These are phyloP conservation scores for Scolecobasidium constrictum DNA, from an alignment of 2,329 filamentous ascomycete genomes.

Conservation along the genomic window DNA sequence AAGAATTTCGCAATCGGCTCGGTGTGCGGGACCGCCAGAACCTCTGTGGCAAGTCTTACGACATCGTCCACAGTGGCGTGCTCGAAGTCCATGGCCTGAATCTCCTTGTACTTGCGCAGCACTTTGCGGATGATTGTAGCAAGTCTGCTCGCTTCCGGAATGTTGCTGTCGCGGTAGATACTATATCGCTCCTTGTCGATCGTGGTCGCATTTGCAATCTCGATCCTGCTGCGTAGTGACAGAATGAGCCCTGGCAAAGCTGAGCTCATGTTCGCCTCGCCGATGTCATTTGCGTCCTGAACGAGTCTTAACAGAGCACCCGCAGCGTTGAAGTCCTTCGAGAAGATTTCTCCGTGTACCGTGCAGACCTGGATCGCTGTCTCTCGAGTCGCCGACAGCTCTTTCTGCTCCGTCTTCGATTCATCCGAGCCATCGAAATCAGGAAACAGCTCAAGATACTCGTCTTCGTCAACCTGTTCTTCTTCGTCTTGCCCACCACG, in stretches of 20 bases:
- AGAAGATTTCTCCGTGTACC: slow-evolving; percentile 8
- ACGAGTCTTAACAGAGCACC: neutral
- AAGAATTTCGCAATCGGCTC: slow-evolving; percentile 83
- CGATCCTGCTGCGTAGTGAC: slow-evolving; percentile 50
- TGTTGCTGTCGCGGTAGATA: slow-evolving; percentile 78
- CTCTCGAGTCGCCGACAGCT: neutral
- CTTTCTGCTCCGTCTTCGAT: slow-evolving; percentile 14
- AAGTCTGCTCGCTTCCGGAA: slow-evolving; percentile 63
- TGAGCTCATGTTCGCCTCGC: slow-evolving; percentile 16
- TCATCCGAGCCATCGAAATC: slow-evolving; percentile 51
- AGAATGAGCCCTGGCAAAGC: slow-evolving; percentile 59
- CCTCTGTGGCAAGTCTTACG: slow-evolving; percentile 58
- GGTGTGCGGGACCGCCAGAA: slow-evolving; percentile 63
- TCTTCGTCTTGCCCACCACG: slow-evolving; percentile 66
- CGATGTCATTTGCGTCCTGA: neutral
- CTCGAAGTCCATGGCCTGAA: slow-evolving; percentile 54
- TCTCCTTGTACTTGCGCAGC: slow-evolving; percentile 59
- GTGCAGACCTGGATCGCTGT: slow-evolving; percentile 5
- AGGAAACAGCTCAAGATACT: slow-evolving; percentile 75
- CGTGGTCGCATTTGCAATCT: slow-evolving; percentile 31
- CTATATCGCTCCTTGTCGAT: slow-evolving; percentile 51
- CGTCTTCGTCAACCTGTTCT: slow-evolving; percentile 61
- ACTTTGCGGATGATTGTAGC: slow-evolving; percentile 59
- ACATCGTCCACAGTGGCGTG: slow-evolving; percentile 77
- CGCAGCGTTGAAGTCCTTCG: neutral